These are phyloP conservation scores for Penicillium sp. DNA, from an alignment of 2,329 filamentous ascomycete species.

Conservation along the genomic window DNA sequence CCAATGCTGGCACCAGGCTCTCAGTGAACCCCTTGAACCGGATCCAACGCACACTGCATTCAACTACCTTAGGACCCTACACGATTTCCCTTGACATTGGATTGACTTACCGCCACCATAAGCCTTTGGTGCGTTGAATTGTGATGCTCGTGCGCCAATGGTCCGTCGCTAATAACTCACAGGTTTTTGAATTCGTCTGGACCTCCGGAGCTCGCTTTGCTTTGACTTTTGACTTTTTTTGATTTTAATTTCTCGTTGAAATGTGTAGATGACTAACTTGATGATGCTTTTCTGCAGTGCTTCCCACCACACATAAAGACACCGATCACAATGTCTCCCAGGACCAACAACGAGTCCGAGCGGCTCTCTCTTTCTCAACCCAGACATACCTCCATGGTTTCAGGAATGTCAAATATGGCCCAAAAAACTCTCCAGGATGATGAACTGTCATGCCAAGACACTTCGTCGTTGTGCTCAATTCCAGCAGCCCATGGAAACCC, in stretches of 20 bases:
- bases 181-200: conserved; percentile 17
- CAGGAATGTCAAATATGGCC: conserved; percentile 44
- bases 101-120: not conserved
- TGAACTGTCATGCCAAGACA: conserved; percentile 48
- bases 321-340: conserved; percentile 44
- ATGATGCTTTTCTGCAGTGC: conserved; percentile 33
- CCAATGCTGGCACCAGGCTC: conserved; percentile 10
- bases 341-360: conserved; percentile 42
- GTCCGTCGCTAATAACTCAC: conserved; percentile 13
- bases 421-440: conserved; percentile 48
- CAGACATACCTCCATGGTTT: conserved; percentile 41
- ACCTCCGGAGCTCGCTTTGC: conserved; percentile 20
- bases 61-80: conserved; percentile 9
- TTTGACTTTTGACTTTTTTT: conserved; percentile 15
- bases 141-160: not conserved
- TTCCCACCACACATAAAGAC: conserved; percentile 26
- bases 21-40: not conserved
- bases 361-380: conserved; percentile 42
- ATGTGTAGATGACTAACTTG: conserved; percentile 39
- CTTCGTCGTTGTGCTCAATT: conserved; percentile 47
- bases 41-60: not conserved
- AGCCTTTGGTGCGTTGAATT: conserved; percentile 21
- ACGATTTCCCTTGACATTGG: conserved; percentile 5
- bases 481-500: conserved; percentile 38
- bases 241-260: conserved; percentile 11